Conservation (phyloP, 1,284 basidiomycete genomes). For the Austroboletus niveus region DNA sequence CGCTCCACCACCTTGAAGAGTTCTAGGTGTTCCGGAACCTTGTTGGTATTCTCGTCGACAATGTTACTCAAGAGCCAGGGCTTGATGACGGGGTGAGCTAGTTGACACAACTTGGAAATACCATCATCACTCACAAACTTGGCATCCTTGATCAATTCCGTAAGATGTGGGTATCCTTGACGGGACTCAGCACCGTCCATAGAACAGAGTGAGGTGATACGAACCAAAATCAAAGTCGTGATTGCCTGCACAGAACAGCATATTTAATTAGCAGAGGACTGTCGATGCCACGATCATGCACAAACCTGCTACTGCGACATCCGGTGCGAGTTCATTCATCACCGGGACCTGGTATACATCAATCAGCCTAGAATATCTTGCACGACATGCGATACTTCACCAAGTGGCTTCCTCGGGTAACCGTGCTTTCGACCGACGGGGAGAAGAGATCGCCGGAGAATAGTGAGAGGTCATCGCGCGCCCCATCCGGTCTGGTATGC, state of each 20-base stretch:
- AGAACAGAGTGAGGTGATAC: not conserved
- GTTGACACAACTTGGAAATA: no score
- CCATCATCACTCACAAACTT: conserved; percentile 50
- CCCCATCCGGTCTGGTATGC: conserved; percentile 46
- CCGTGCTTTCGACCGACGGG: conserved; percentile 82
- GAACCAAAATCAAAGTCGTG: conserved; percentile 61
- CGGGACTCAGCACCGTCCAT: conserved; percentile 5
- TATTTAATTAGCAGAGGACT: not conserved
- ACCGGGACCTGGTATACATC: conserved; percentile 65
- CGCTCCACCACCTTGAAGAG: conserved; percentile 54
- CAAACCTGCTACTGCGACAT: conserved; percentile 64
- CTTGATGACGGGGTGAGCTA: conserved; percentile 23
- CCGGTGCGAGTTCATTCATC: conserved; percentile 68
- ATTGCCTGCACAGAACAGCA: conserved; percentile 43
- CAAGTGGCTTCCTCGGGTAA: conserved; percentile 92
- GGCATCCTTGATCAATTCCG: conserved; percentile 63
- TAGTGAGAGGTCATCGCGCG: conserved; percentile 72
- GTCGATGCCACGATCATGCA: not conserved
- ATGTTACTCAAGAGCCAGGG: conserved; percentile 64
- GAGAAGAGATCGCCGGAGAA: conserved; percentile 91
- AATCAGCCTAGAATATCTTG: not conserved
- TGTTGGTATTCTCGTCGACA: conserved; percentile 48
- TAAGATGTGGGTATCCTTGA: conserved; percentile 79
- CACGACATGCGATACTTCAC: conserved; percentile 38
- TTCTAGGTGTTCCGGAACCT: conserved; percentile 48